phyloP scores from a whole-genome alignment of 1,284 basidiomycete species.

The Puccinia novopanici region DNA sequence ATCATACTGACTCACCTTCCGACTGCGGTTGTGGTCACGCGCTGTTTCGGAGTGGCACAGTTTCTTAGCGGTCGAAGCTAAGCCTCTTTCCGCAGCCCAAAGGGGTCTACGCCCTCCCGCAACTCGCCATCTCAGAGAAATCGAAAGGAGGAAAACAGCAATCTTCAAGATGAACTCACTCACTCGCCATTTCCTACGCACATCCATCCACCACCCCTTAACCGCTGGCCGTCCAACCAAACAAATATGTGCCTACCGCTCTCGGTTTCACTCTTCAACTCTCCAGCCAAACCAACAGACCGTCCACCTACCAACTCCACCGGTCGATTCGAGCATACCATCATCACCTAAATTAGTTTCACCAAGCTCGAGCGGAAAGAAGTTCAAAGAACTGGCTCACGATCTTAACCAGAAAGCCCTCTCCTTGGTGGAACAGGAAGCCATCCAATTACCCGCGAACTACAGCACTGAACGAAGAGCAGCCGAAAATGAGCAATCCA shows the following conservation, averaged over 20 bases:
- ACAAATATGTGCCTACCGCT: neutral
- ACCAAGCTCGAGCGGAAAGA: neutral
- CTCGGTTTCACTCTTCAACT: neutral
- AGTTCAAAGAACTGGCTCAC: slow-evolving; percentile 19
- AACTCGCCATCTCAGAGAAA: too few relatives aligned
- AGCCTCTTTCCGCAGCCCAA: too few relatives aligned
- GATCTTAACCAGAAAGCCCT: slow-evolving; percentile 15
- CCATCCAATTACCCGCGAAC: slow-evolving; percentile 12
- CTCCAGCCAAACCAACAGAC: neutral
- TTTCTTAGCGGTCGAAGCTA: too few relatives aligned
- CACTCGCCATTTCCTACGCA: neutral
- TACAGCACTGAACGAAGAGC: neutral
- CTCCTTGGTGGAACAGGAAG: neutral
- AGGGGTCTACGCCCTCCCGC: too few relatives aligned
- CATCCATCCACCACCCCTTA: neutral
- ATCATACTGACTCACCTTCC: too few relatives aligned
- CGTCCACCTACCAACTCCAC: neutral
- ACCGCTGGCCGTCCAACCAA: neutral
- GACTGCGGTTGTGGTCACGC: too few relatives aligned
- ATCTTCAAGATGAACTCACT: neutral
- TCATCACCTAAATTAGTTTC: neutral
- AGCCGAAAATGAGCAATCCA: neutral
- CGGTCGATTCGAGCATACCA: neutral
- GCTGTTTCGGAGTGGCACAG: too few relatives aligned
- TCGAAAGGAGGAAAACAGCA: neutral